Percentiles rank a stretch among this genome's conserved stretches.
Evolutionary conservation across 2,329 filamentous ascomycete species (phyloP).

Genomic region (Pyricularia sp.): DNA sequence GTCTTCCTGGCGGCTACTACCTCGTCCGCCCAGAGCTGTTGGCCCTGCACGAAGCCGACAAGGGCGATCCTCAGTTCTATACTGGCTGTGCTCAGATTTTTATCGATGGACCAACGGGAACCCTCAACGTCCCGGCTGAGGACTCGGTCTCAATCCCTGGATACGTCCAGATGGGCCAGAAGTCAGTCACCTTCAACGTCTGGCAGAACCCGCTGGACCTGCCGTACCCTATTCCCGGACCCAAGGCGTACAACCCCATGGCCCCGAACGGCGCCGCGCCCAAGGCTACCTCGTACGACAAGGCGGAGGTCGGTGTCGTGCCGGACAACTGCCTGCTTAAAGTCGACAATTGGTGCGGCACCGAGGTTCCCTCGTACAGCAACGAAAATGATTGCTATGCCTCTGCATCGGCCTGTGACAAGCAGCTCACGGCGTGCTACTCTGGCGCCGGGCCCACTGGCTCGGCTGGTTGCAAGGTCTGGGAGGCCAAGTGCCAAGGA

Average conservation of each 20-base stretch:
- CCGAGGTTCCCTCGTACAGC: conserved; percentile 48
- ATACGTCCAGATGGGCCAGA: conserved; percentile 44
- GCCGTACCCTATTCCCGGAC: conserved; percentile 51
- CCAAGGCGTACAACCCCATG: conserved; percentile 38
- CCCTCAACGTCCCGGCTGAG: conserved; percentile 34
- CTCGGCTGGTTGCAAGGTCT: conserved; percentile 47
- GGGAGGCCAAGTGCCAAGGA: conserved; percentile 50
- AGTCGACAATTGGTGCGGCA: conserved; percentile 66
- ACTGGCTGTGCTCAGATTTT: conserved; percentile 64
- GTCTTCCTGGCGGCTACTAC: conserved; percentile 57
- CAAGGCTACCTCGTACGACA: conserved; percentile 9
- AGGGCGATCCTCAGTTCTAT: conserved; percentile 62
- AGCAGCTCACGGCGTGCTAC: conserved; percentile 52
- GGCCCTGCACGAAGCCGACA: conserved; percentile 54
- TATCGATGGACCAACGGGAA: conserved; percentile 35
- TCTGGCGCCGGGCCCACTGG: conserved; percentile 48
- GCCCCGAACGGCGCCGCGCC: conserved; percentile 6
- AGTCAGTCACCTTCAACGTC: conserved; percentile 55
- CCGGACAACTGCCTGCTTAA: conserved; percentile 49
- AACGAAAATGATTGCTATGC: conserved; percentile 51
- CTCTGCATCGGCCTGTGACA: conserved; percentile 44
- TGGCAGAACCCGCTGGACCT: conserved; percentile 41
- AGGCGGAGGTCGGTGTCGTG: conserved; percentile 33
- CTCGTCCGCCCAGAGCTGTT: conserved; percentile 63
- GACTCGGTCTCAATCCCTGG: conserved; percentile 57